Evolutionary conservation across 768 basidiomycete species (phyloP).

Genomic region (Ephemerocybe angulata): DNA sequence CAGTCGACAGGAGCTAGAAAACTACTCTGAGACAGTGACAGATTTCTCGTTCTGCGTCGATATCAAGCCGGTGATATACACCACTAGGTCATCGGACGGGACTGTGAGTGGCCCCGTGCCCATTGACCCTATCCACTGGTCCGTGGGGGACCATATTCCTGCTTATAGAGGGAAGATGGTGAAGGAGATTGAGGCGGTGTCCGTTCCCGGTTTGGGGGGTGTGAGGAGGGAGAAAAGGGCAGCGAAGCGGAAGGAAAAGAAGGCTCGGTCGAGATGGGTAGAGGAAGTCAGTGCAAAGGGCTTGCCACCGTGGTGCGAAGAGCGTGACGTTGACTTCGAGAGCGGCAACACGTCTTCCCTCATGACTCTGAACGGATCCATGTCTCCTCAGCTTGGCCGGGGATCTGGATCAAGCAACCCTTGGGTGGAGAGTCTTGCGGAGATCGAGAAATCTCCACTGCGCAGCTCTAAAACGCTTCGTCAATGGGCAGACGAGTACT

Average conservation of each 20-base stretch:
- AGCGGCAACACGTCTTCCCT: background rate
- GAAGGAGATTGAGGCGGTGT: constrained; percentile 42
- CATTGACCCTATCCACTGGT: constrained; percentile 48
- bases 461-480: constrained; percentile 60
- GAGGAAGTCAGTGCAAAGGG: constrained; percentile 44
- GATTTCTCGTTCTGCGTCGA: constrained; percentile 73
- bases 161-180: constrained; percentile 64
- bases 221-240: constrained; percentile 28
- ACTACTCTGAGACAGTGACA: constrained; percentile 54
- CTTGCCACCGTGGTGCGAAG: constrained; percentile 41
- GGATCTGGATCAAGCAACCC: background rate
- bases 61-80: constrained; percentile 35
- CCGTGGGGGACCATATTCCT: constrained; percentile 58
- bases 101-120: background rate
- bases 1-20: constrained; percentile 36
- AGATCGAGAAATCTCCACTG: constrained; percentile 26
- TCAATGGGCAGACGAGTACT: constrained; percentile 84
- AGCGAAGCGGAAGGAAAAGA: constrained; percentile 41
- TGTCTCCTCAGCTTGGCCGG: background rate
- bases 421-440: constrained; percentile 5
- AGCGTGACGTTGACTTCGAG: background rate
- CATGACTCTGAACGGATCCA: background rate
- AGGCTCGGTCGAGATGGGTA: constrained; percentile 42
- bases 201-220: constrained; percentile 10
- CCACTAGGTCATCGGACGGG: constrained; percentile 12